Evolutionary conservation across 2,329 filamentous ascomycete genomes (phyloP).

Genomic region (Trichoderma endophyticum): DNA sequence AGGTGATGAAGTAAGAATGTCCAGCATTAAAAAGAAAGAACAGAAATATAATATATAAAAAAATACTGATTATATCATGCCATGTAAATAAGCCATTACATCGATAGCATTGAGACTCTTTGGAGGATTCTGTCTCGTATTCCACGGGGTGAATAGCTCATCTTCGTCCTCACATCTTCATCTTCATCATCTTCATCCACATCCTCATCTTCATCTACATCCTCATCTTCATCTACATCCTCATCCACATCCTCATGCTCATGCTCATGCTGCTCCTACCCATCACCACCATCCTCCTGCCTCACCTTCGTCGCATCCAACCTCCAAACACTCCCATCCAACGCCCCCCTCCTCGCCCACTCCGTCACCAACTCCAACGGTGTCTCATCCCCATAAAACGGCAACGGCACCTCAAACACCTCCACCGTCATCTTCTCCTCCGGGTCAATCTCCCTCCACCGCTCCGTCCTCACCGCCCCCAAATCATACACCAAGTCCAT

Average conservation of each 20-base stretch:
- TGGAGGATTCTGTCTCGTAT: not conserved
- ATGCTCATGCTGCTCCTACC: too few relatives aligned
- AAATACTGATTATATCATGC: not conserved
- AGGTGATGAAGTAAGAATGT: not conserved
- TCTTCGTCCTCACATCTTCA: not conserved
- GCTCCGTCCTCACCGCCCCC: conserved; percentile 25
- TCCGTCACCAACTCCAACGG: conserved; percentile 31
- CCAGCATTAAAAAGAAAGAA: not conserved
- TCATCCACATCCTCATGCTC: too few relatives aligned
- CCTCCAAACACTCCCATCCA: conserved; percentile 41
- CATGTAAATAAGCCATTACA: not conserved
- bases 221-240: too few relatives aligned
- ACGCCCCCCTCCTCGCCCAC: conserved; percentile 40
- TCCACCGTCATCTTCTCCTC: conserved; percentile 37
- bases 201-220: not conserved
- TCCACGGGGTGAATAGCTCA: not conserved
- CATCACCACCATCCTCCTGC: not conserved
- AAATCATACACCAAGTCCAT: conserved; percentile 30
- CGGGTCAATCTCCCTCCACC: conserved; percentile 37
- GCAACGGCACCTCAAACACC: conserved; percentile 38
- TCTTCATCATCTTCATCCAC: too few relatives aligned
- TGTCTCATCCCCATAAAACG: conserved; percentile 39
- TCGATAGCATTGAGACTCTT: not conserved
- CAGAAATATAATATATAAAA: not conserved
- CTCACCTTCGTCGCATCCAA: conserved; percentile 28